These are phyloP conservation scores for Pseudogymnoascus sp. DNA, from an alignment of 2,329 filamentous ascomycete species.

Conservation along the genomic window DNA sequence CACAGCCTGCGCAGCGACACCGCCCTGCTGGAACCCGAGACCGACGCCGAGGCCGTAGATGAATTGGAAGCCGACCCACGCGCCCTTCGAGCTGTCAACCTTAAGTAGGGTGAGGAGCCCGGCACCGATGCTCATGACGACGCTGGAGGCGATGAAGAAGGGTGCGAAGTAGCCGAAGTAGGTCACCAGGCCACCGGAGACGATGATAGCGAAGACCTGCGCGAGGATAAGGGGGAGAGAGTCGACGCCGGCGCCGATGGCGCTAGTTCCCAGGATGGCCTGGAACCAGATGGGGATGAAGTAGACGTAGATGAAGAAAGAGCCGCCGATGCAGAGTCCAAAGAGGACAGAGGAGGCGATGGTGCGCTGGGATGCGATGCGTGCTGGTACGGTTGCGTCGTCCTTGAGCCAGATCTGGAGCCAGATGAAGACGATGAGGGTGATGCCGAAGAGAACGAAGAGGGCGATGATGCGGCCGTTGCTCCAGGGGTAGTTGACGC, in stretches of 20 bases:
- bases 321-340: slow-evolving; percentile 28
- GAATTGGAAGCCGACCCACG: slow-evolving; percentile 30
- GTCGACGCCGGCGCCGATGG: slow-evolving; percentile 32
- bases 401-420: slow-evolving; percentile 16
- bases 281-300: slow-evolving; percentile 41
- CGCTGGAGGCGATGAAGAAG: slow-evolving; percentile 19
- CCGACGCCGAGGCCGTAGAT: slow-evolving; percentile 13
- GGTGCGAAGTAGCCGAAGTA: slow-evolving; percentile 26
- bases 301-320: slow-evolving; percentile 29
- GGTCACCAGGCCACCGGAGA: slow-evolving; percentile 28
- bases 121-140: slow-evolving; percentile 31
- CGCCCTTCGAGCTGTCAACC: slow-evolving; percentile 25
- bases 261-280: slow-evolving; percentile 34
- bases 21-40: slow-evolving; percentile 20
- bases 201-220: slow-evolving; percentile 26
- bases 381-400: slow-evolving; percentile 30
- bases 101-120: slow-evolving; percentile 34
- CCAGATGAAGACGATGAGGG: slow-evolving; percentile 18
- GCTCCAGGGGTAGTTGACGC: slow-evolving; percentile 37
- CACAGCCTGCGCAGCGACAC: slow-evolving; percentile 40
- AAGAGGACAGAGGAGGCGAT: slow-evolving; percentile 28
- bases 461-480: slow-evolving; percentile 29
- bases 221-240: slow-evolving; percentile 29
- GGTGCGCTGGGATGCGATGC: slow-evolving; percentile 30
- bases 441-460: slow-evolving; percentile 24